A percentile compares a stretch with the other conserved stretches of the same genome.
Evolutionary conservation across 2,329 filamentous ascomycete genomes (phyloP).

Genomic region (Colletotrichum destructivum): DNA sequence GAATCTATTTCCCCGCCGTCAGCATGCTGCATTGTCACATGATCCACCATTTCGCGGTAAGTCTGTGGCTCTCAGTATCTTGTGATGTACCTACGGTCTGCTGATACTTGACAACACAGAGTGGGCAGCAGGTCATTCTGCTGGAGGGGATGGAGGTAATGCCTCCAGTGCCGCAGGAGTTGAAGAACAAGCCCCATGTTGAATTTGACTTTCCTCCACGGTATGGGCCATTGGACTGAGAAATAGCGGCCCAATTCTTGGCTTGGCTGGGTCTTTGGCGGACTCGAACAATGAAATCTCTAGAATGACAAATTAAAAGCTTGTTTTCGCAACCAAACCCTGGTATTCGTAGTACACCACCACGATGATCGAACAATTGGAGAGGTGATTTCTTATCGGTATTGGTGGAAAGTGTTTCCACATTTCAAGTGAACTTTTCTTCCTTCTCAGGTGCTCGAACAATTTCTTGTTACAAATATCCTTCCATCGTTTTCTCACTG

Average conservation of each 20-base stretch:
- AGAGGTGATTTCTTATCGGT: too few relatives aligned
- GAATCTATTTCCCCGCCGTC: constrained; percentile 17
- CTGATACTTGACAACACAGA: not conserved
- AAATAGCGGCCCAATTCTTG: not conserved
- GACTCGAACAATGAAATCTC: too few relatives aligned
- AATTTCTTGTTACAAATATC: too few relatives aligned
- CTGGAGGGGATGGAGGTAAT: constrained; percentile 34
- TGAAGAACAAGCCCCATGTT: constrained; percentile 29
- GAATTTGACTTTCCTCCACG: constrained; percentile 22
- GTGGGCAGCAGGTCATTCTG: constrained; percentile 27
- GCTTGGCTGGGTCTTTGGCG: not conserved
- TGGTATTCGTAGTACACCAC: too few relatives aligned
- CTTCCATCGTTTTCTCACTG: too few relatives aligned
- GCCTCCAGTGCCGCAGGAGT: constrained; percentile 19
- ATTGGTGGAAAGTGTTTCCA: too few relatives aligned
- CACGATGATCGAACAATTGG: too few relatives aligned
- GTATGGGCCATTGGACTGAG: constrained; percentile 28
- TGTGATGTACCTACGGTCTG: not conserved
- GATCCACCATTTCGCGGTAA: constrained; percentile 32
- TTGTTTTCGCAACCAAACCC: too few relatives aligned
- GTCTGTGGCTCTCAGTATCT: not conserved
- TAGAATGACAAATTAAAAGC: too few relatives aligned
- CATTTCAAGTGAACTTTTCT: too few relatives aligned
- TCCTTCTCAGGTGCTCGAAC: too few relatives aligned
- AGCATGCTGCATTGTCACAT: constrained; percentile 38